Percentiles rank a stretch among this genome's conserved stretches.
Evolutionary conservation across 768 basidiomycete genomes (phyloP).

Genomic region (Crucibulum laeve): DNA sequence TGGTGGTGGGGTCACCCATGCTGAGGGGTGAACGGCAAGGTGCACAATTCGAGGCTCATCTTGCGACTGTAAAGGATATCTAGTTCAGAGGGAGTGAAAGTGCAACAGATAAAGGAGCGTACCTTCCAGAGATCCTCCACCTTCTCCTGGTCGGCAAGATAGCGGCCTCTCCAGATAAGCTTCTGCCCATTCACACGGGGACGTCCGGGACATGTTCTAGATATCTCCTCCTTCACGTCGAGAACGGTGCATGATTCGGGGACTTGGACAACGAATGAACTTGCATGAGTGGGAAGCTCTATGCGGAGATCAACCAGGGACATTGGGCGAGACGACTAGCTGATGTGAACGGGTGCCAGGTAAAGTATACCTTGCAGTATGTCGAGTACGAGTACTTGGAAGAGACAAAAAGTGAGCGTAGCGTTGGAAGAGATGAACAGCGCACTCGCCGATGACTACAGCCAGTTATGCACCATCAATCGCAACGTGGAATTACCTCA

Average conservation of each 20-base stretch:
- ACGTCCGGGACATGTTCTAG: slow-evolving; percentile 51
- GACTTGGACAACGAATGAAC: slow-evolving; percentile 58
- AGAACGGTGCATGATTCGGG: slow-evolving; percentile 43
- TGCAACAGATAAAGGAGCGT: slow-evolving; percentile 12
- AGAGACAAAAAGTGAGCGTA: not conserved
- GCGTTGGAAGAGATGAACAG: too few species aligned
- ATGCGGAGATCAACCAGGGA: slow-evolving; percentile 51
- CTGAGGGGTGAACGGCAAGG: slow-evolving; percentile 76
- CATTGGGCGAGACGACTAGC: too few species aligned
- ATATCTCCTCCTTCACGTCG: slow-evolving; percentile 68
- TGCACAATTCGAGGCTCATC: slow-evolving; percentile 64
- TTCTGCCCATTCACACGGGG: slow-evolving; percentile 71
- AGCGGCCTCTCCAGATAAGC: slow-evolving; percentile 72
- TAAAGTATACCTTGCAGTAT: not conserved
- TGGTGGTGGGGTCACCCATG: slow-evolving; percentile 61
- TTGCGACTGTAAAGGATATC: slow-evolving; percentile 33
- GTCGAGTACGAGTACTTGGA: not conserved
- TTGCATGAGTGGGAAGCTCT: slow-evolving; percentile 72
- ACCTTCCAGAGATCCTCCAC: slow-evolving; percentile 72
- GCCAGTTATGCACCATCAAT: not conserved
- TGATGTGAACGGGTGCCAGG: slow-evolving; percentile 1
- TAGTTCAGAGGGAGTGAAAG: slow-evolving; percentile 2
- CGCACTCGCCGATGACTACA: not conserved
- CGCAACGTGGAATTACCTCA: not conserved
- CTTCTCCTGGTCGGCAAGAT: slow-evolving; percentile 59